Base-by-base conservation (phyloP, 306 rosid species). In the Trifolium dubium region DNA sequence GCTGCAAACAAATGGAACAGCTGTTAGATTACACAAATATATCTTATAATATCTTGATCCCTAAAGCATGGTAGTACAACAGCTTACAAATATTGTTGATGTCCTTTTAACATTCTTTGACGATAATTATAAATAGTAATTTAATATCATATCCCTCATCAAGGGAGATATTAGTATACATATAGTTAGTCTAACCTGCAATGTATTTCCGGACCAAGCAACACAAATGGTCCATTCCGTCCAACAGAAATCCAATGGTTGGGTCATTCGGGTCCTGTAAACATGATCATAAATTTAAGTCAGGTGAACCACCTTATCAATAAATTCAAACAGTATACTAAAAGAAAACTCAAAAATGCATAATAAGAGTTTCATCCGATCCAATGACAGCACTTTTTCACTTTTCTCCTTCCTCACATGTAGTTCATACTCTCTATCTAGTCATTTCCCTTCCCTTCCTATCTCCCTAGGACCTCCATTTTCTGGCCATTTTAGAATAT, bases 261-360 rank as follows among this genome's bases (percentile, higher is more conserved):
- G 99, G 96, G 85, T 94, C 99, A 79, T 90, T 94, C 51, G 95
- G 95, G 76, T 94, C 99, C 99, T 94, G 86, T 71, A 84, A 84
- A 68, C 63, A 53, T 77, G 51, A 75, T 14, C 65, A 69, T 10
- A 44, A 10, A 74, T 49, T 77, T 67, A 18, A 78, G 77, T 79
- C 85, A 80, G 70, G 72, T 73, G 74, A 79, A 72, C 69, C 58
- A 85, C 67, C 76, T 69, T 17, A 19, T 80, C 43, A 69, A 67
- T 54, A 49, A 67, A 67, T 74, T 37, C 54, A 54, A 78, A 75
- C 68, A 66, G 58, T 46, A 44, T 35, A 39, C 49, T 55, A 11
- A 15, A 63, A 71, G 51, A 67, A 80, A 78, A 58, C 35, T 58
- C 8, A 9, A 58, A 56, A 58, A 30, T 2, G 14, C 64, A 66